Evolutionary conservation across 768 basidiomycete species (phyloP).

Genomic region (Nidularia pulvinata): DNA sequence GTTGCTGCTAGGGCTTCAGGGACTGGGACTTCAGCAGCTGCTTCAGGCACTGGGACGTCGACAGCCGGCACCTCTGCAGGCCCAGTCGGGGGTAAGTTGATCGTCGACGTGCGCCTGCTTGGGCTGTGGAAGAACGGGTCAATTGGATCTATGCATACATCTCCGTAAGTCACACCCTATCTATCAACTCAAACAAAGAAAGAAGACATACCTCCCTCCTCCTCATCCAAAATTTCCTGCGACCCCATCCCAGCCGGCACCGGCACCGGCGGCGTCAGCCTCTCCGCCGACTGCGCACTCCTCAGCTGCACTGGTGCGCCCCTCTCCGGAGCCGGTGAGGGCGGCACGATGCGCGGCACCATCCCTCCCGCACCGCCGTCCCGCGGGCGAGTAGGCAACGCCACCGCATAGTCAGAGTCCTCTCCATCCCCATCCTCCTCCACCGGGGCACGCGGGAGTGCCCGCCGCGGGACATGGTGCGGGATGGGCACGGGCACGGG

Average conservation of each 20-base stretch:
- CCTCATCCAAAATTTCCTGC: slow-evolving; percentile 55
- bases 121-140: slow-evolving; percentile 65
- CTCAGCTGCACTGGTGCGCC: background rate
- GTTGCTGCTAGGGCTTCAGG: slow-evolving; percentile 26
- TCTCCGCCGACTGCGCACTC: slow-evolving; percentile 1
- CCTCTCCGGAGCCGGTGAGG: background rate
- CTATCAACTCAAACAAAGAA: slow-evolving; percentile 1
- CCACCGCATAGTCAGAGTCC: slow-evolving; percentile 4
- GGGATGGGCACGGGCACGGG: slow-evolving; percentile 7
- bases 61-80: slow-evolving; percentile 7
- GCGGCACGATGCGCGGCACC: background rate
- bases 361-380: background rate
- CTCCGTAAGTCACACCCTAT: background rate
- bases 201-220: slow-evolving; percentile 54
- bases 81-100: slow-evolving; percentile 13
- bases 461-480: slow-evolving; percentile 2
- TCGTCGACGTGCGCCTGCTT: slow-evolving; percentile 33
- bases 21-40: slow-evolving; percentile 7
- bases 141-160: slow-evolving; percentile 53
- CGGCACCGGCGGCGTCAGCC: slow-evolving; percentile 6
- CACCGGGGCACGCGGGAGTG: slow-evolving; percentile 3
- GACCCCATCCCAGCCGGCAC: background rate
- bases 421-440: background rate
- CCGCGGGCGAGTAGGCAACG: slow-evolving; percentile 3
- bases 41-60: slow-evolving; percentile 1